These are phyloP conservation scores for Candida sphagnicola DNA, from an alignment of 805 yeast genomes.

Conservation along the genomic window DNA sequence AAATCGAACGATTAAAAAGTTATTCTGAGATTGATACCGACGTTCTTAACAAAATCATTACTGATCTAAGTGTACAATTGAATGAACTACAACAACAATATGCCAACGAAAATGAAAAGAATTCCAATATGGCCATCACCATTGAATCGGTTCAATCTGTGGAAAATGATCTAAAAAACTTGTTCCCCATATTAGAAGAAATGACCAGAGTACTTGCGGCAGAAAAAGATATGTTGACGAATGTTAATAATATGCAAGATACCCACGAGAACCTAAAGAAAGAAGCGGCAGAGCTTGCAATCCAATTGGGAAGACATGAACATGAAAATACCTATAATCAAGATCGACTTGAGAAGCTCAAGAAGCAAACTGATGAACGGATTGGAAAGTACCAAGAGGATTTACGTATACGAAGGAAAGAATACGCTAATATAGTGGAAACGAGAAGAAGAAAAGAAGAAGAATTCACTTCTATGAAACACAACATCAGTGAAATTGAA, in stretches of 20 bases:
- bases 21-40: conserved; percentile 61
- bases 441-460: conserved; percentile 46
- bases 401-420: conserved; percentile 40
- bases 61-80: conserved; percentile 47
- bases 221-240: conserved; percentile 1
- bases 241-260: conserved; percentile 4
- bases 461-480: conserved; percentile 45
- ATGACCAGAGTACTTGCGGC: conserved; percentile 35
- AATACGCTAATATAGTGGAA: conserved; percentile 45
- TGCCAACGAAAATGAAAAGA: conserved; percentile 34
- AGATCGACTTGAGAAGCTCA: conserved; percentile 44
- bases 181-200: conserved; percentile 50
- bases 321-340: conserved; percentile 46
- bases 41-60: conserved; percentile 47
- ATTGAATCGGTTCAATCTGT: conserved; percentile 52
- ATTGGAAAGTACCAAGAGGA: conserved; percentile 37
- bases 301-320: conserved; percentile 33
- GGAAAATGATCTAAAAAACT: conserved; percentile 37
- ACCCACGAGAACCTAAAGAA: conserved; percentile 1
- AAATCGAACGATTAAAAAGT: conserved; percentile 54
- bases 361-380: conserved; percentile 43
- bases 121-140: conserved; percentile 49
- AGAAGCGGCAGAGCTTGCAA: conserved; percentile 3
- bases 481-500: conserved; percentile 43
- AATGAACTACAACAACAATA: conserved; percentile 26